phyloP scores from a whole-genome alignment of 1,284 basidiomycete genomes.

The Chiua sp. region DNA sequence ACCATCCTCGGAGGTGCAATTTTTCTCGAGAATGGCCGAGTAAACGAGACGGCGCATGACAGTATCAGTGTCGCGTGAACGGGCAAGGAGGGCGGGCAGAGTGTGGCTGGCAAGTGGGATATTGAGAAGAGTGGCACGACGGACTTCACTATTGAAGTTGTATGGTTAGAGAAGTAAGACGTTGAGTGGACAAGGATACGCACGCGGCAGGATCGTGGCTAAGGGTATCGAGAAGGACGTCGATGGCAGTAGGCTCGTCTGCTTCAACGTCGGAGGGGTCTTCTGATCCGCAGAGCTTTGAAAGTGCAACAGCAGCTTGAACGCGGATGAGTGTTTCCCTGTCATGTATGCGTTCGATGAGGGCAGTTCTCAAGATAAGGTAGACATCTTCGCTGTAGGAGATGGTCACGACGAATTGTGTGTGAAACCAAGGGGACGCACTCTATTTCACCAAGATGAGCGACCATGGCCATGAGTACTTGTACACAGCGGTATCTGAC shows the following conservation, averaged over 20 bases:
- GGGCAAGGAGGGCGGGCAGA: slow-evolving; percentile 73
- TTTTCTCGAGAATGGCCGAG: slow-evolving; percentile 58
- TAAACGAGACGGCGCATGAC: slow-evolving; percentile 86
- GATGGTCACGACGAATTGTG: background rate
- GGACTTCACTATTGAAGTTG: slow-evolving; percentile 76
- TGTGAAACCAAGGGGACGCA: slow-evolving; percentile 40
- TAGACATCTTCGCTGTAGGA: slow-evolving; percentile 81
- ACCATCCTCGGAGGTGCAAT: slow-evolving; percentile 22
- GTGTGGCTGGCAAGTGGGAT: slow-evolving; percentile 69
- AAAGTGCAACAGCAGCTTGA: slow-evolving; percentile 86
- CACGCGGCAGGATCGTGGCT: slow-evolving; percentile 82
- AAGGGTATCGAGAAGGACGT: slow-evolving; percentile 77
- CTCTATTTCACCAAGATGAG: slow-evolving; percentile 86
- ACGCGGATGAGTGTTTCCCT: slow-evolving; percentile 87
- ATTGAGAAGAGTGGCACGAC: slow-evolving; percentile 85
- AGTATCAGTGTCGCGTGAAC: slow-evolving; percentile 88
- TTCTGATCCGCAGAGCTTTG: slow-evolving; percentile 84
- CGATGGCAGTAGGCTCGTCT: slow-evolving; percentile 67
- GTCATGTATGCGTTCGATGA: slow-evolving; percentile 85
- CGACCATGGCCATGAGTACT: slow-evolving; percentile 81
- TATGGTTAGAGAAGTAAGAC: background rate
- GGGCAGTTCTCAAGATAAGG: slow-evolving; percentile 63
- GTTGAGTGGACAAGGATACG: slow-evolving; percentile 37
- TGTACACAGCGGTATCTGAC: slow-evolving; percentile 85
- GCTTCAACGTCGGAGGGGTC: slow-evolving; percentile 71